phyloP scores from a whole-genome alignment of 768 basidiomycete species.

The Boletus coccyginus region DNA sequence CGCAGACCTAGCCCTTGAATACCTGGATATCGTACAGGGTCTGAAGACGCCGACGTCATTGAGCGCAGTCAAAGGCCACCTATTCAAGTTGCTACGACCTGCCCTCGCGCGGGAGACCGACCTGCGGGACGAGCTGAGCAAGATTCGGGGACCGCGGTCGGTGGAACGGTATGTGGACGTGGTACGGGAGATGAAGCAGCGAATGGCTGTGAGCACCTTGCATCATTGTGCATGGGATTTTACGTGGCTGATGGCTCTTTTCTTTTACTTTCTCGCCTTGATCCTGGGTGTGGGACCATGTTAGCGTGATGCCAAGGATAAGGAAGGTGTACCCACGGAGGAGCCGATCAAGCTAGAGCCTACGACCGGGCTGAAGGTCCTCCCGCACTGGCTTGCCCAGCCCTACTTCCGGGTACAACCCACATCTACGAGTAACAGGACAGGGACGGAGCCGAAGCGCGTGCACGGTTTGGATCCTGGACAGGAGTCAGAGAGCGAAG shows the following conservation, averaged over 20 bases:
- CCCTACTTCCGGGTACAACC: slow-evolving; percentile 49
- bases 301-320: slow-evolving; percentile 48
- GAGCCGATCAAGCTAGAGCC: slow-evolving; percentile 43
- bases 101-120: slow-evolving; percentile 65
- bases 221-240: background rate
- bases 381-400: slow-evolving; percentile 73
- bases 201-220: slow-evolving; percentile 49
- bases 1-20: slow-evolving; percentile 76
- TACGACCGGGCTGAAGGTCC: slow-evolving; percentile 45
- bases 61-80: slow-evolving; percentile 85
- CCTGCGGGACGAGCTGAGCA: slow-evolving; percentile 69
- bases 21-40: slow-evolving; percentile 70
- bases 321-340: slow-evolving; percentile 26
- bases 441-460: slow-evolving; percentile 7
- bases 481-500: background rate
- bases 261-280: background rate
- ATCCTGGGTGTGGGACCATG: background rate
- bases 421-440: background rate
- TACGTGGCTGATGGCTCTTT: background rate
- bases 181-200: slow-evolving; percentile 54
- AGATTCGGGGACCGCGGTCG: slow-evolving; percentile 31
- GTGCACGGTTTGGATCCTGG: background rate
- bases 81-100: slow-evolving; percentile 90
- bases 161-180: slow-evolving; percentile 46
- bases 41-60: slow-evolving; percentile 62